Evolutionary conservation across 2,329 filamentous ascomycete genomes (phyloP).

Genomic region (Elsinoe ampelina): DNA sequence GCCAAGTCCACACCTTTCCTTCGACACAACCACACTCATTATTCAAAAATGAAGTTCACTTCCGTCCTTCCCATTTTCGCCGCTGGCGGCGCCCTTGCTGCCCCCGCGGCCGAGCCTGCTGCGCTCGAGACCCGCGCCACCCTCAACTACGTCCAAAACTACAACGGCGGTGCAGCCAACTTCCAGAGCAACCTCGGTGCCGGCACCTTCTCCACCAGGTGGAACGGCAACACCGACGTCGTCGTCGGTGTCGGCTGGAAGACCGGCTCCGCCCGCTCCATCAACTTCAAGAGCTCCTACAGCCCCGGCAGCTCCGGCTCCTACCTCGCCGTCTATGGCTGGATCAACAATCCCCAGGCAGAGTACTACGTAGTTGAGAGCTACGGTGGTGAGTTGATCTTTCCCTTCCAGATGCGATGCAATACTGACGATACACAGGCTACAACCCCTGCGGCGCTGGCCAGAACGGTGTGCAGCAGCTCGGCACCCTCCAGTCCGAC

Average conservation of each 20-base stretch:
- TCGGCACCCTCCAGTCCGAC: constrained; percentile 30
- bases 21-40: not conserved
- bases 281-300: constrained; percentile 25
- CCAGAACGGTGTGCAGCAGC: not conserved
- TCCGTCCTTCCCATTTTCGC: constrained; percentile 6
- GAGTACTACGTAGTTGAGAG: constrained; percentile 52
- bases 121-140: constrained; percentile 10
- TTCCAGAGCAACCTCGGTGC: constrained; percentile 17
- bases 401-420: too few relatives aligned
- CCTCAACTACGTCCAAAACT: constrained; percentile 19
- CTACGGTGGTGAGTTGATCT: constrained; percentile 27
- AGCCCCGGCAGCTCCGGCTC: constrained; percentile 20
- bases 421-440: constrained; percentile 17
- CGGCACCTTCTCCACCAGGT: constrained; percentile 19
- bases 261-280: constrained; percentile 10
- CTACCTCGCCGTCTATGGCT: constrained; percentile 38
- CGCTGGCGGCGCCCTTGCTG: constrained; percentile 15
- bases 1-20: not conserved
- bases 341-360: constrained; percentile 40
- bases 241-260: constrained; percentile 20
- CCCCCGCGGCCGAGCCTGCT: constrained; percentile 12
- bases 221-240: constrained; percentile 19
- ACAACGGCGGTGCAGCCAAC: constrained; percentile 17
- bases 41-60: constrained; percentile 16
- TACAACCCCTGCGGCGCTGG: constrained; percentile 29